Conservation (phyloP, 1,284 basidiomycete species). For the Singerocomus rubriflavus region DNA sequence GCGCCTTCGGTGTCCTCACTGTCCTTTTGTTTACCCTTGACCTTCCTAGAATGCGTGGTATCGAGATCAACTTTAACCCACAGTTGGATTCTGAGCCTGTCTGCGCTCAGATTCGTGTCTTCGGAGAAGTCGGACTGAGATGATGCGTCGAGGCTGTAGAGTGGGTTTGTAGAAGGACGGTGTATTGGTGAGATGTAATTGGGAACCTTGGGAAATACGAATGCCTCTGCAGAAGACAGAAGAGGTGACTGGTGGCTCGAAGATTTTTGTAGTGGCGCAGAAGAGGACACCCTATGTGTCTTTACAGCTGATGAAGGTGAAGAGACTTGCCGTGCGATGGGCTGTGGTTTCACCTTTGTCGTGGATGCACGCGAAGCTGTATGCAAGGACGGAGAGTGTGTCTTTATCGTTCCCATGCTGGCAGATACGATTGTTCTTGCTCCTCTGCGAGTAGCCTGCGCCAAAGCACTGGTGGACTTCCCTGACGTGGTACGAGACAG, state of each 20-base stretch:
- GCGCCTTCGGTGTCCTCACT: constrained; percentile 17
- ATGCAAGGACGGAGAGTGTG: constrained; percentile 6
- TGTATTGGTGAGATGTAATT: constrained; percentile 72
- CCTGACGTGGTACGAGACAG: background rate
- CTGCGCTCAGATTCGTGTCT: constrained; percentile 47
- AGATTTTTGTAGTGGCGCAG: constrained; percentile 23
- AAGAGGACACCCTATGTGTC: constrained; percentile 25
- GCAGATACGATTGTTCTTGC: constrained; percentile 9
- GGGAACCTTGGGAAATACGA: constrained; percentile 36
- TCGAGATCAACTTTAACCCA: constrained; percentile 47
- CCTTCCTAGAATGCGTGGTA: constrained; percentile 8
- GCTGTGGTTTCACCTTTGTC: constrained; percentile 17
- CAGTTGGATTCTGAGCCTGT: constrained; percentile 51
- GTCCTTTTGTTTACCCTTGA: constrained; percentile 47
- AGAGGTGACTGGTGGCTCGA: constrained; percentile 21
- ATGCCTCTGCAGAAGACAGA: constrained; percentile 20
- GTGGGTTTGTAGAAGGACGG: constrained; percentile 72
- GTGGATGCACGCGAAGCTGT: constrained; percentile 9
- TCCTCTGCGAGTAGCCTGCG: constrained; percentile 15
- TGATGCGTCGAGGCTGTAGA: constrained; percentile 56
- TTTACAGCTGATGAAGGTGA: constrained; percentile 18
- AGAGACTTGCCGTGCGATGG: constrained; percentile 19
- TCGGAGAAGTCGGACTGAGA: constrained; percentile 45
- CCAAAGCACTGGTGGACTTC: constrained; percentile 1
- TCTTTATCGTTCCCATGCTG: constrained; percentile 20